Percentiles rank a stretch among this genome's conserved stretches.
phyloP scores from a whole-genome alignment of 2,329 filamentous ascomycete species.

The Colletotrichum trifolii region DNA sequence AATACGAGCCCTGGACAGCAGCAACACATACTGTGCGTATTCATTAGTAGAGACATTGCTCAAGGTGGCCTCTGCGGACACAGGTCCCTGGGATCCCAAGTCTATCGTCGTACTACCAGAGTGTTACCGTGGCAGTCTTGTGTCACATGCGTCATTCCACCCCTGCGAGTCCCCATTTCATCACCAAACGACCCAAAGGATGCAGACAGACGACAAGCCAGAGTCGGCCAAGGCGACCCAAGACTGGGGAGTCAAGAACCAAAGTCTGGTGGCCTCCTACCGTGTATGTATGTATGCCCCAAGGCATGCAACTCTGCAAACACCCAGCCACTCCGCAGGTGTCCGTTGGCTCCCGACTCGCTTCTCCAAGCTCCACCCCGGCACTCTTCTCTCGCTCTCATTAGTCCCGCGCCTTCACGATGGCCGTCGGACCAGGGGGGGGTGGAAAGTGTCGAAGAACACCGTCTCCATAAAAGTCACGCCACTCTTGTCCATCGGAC shows the following conservation, averaged over 20 bases:
- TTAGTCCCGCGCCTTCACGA: conserved; percentile 14
- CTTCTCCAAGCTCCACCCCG: conserved; percentile 29
- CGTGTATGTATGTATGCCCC: neutral
- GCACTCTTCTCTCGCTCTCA: conserved; percentile 25
- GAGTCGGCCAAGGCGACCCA: neutral
- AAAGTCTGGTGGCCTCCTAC: neutral
- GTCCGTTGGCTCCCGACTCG: conserved; percentile 5
- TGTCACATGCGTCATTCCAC: conserved; percentile 28
- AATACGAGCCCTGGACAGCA: too few species aligned
- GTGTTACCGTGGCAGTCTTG: neutral
- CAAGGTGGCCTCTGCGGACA: neutral
- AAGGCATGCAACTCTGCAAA: neutral
- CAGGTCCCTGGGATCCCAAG: neutral
- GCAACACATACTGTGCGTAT: too few species aligned
- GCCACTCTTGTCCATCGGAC: conserved; percentile 31
- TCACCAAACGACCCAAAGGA: neutral
- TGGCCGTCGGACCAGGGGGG: neutral
- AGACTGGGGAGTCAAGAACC: neutral
- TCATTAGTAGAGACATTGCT: too few species aligned
- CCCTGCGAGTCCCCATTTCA: conserved; percentile 10
- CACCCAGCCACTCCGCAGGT: conserved; percentile 14
- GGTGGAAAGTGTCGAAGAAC: neutral
- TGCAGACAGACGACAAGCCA: neutral
- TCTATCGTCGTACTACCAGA: neutral
- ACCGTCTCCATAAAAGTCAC: conserved; percentile 33